These are phyloP conservation scores for Cruciata laevipes DNA, from an alignment of 257 asterid species.

Conservation along the genomic window DNA sequence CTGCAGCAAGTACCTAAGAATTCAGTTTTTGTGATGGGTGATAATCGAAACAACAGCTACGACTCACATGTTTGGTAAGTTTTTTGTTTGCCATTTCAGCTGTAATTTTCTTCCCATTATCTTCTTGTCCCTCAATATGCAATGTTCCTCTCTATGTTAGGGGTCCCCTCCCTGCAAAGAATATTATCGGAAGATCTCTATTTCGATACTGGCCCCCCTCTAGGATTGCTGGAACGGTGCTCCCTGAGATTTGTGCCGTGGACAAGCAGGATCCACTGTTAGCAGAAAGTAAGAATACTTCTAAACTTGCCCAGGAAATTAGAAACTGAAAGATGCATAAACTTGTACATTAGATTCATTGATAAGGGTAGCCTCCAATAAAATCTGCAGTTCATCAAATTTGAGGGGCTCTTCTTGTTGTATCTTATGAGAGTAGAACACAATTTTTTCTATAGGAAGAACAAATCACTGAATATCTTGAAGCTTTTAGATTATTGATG, in stretches of 20 bases:
- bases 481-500: not conserved
- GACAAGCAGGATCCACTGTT: slow-evolving; percentile 36
- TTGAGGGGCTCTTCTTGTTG: not conserved
- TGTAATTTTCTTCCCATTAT: slow-evolving; percentile 13
- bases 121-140: not conserved
- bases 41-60: slow-evolving; percentile 87
- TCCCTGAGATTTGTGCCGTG: slow-evolving; percentile 49
- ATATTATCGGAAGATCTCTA: slow-evolving; percentile 75
- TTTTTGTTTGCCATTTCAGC: slow-evolving; percentile 11
- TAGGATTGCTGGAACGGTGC: slow-evolving; percentile 73
- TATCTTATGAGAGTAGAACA: not conserved
- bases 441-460: not conserved
- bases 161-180: slow-evolving; percentile 90
- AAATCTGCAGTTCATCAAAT: not conserved
- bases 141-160: slow-evolving; percentile 19
- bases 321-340: slow-evolving; percentile 4
- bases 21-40: slow-evolving; percentile 88
- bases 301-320: not conserved
- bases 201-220: slow-evolving; percentile 87
- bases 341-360: not conserved
- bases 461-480: not conserved
- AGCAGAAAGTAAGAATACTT: slow-evolving; percentile 27
- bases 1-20: slow-evolving; percentile 82
- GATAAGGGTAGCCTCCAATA: not conserved
- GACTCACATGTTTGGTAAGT: slow-evolving; percentile 92